phyloP scores from a whole-genome alignment of 495 filamentous ascomycete genomes.

The Daldinia decipiens region DNA sequence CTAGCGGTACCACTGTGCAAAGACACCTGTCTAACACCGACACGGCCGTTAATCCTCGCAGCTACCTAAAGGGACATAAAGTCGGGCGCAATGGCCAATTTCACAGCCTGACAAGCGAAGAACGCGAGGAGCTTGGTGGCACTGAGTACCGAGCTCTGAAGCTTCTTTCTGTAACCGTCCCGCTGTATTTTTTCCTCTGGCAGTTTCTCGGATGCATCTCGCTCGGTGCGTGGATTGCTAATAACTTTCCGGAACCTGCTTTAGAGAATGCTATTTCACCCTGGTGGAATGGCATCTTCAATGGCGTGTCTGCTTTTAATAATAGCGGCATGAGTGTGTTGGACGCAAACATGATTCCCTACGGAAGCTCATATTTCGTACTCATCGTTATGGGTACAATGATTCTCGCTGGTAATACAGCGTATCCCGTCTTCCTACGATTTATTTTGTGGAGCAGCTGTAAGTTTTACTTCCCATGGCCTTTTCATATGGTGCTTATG shows the following conservation, averaged over 20 bases:
- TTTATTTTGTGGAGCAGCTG: constrained; percentile 76
- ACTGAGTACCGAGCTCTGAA: constrained; percentile 82
- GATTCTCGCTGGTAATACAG: constrained; percentile 87
- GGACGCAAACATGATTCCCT: constrained; percentile 82
- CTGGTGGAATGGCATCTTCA: constrained; percentile 78
- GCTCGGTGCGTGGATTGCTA: constrained; percentile 75
- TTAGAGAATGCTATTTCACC: constrained; percentile 70
- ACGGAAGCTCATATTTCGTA: constrained; percentile 72
- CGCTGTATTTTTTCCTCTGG: constrained; percentile 77
- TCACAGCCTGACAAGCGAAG: constrained; percentile 70
- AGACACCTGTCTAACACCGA: constrained; percentile 31
- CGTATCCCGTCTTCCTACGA: constrained; percentile 79
- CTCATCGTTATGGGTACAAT: constrained; percentile 79
- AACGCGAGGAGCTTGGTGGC: constrained; percentile 79
- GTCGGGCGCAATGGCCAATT: constrained; percentile 80
- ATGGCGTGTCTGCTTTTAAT: constrained; percentile 81
- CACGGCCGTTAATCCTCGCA: constrained; percentile 16
- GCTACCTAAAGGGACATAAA: constrained; percentile 46
- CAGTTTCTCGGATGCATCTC: constrained; percentile 76
- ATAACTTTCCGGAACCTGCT: constrained; percentile 66
- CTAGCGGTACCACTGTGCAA: constrained; percentile 24
- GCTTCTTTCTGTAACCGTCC: constrained; percentile 76
- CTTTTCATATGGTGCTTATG: constrained; percentile 30
- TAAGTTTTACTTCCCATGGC: constrained; percentile 45
- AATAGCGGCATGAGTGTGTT: constrained; percentile 85